Evolutionary conservation across 495 filamentous ascomycete genomes (phyloP).

Genomic region (Penicillium paxilli): DNA sequence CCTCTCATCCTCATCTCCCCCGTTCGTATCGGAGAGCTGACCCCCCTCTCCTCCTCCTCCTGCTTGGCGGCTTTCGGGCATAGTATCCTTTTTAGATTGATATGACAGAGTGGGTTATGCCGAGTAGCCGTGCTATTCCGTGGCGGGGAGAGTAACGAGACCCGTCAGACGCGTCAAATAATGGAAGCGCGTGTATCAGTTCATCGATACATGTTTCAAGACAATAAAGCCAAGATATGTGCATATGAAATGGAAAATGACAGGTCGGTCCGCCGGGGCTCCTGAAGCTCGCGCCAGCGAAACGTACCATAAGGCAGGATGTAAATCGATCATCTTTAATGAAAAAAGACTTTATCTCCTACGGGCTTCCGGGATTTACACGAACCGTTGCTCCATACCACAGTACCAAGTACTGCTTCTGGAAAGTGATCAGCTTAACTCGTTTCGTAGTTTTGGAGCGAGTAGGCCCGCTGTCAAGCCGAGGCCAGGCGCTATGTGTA

Average conservation of each 20-base stretch:
- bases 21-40: background rate
- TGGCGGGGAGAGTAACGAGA: background rate
- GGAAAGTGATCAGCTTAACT: constrained; percentile 8
- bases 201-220: background rate
- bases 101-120: background rate
- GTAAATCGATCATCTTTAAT: background rate
- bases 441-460: background rate
- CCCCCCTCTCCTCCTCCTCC: background rate
- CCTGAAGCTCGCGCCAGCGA: background rate
- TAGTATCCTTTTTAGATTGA: background rate
- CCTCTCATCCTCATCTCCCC: background rate
- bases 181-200: background rate
- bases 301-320: background rate
- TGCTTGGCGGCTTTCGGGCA: background rate
- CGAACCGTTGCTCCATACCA: background rate
- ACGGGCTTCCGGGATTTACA: background rate
- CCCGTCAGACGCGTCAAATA: background rate
- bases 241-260: background rate
- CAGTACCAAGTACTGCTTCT: background rate
- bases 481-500: constrained; percentile 4
- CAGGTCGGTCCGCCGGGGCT: background rate
- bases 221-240: background rate
- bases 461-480: constrained; percentile 10
- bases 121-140: background rate
- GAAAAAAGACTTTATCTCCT: background rate